Base-by-base conservation (phyloP, 2,329 filamentous ascomycete genomes). In the Fusarium hostae region DNA sequence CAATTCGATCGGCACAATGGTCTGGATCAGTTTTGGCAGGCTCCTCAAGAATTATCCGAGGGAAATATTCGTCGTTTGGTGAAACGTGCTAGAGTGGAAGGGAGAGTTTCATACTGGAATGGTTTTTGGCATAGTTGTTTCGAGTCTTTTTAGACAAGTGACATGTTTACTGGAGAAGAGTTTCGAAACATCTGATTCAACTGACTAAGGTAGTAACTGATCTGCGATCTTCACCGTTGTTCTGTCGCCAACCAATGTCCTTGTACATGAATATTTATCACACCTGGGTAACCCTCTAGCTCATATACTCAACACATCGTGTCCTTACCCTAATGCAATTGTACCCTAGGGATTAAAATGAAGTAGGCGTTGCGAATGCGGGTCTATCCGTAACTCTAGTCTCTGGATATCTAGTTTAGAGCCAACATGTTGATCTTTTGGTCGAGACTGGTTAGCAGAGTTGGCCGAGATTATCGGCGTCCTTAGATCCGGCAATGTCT, bases 51-150 rank as follows among this genome's bases (percentile, higher is more conserved):
- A 45, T 18, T n/a, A 44, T 26, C 7, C 39, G 24, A 68, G 41
- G 51, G 43, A 35, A 56, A 26, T 26, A 22, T 20, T 40, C 51
- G 35, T 43, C 22, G 47, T 20, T 58, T 51, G 69, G 34, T 72
- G 68, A 69, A 72, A 72, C 68, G 35, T 47, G 55, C 64, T 72
- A 65, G 63, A 61, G 52, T 50, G 26, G n/a, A 45, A 63, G 40
- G 57, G 35, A 54, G 44, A 22, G 54, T 68, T 68, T 59, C 58
- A 63, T 39, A 32, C 20, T 41, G n/a, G 47, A 41, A 48, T 52
- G 54, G 39, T 37, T 37, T 57, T 22, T 32, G 40, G 52, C 13
- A 44, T 39, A 48, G 18, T 12, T 52, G 68, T 65, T 71, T 68
- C 20, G 30, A 59, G 37, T 40, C 35, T 32, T 51, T 63, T 40